Evolutionary conservation across 306 rosid species (phyloP).

Genomic region (Luffa aegyptiaca): DNA sequence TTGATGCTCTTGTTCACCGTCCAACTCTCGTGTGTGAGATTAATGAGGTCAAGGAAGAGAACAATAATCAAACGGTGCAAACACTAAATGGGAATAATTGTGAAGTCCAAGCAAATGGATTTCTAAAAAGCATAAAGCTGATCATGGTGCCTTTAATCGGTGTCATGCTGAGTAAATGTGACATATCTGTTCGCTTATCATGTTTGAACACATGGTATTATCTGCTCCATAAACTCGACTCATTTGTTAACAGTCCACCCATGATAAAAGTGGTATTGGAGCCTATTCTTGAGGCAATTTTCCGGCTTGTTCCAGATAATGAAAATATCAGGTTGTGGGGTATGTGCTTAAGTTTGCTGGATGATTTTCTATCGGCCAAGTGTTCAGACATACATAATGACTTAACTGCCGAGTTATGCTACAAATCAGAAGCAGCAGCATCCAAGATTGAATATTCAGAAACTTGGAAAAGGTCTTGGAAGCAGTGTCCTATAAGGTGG

Average conservation of each 20-base stretch:
- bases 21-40: slow-evolving; percentile 20
- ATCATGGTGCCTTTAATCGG: slow-evolving; percentile 80
- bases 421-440: slow-evolving; percentile 13
- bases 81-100: slow-evolving; percentile 9
- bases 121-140: slow-evolving; percentile 56
- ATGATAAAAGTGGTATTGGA: slow-evolving; percentile 37
- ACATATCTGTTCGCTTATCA: slow-evolving; percentile 50
- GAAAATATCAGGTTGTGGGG: slow-evolving; percentile 52
- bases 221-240: slow-evolving; percentile 65
- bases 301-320: slow-evolving; percentile 47
- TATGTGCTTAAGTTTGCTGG: slow-evolving; percentile 42
- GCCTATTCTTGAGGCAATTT: slow-evolving; percentile 57
- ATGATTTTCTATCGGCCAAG: slow-evolving; percentile 47
- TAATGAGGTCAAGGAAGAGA: slow-evolving; percentile 21
- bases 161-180: slow-evolving; percentile 53
- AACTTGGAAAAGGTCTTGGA: slow-evolving; percentile 43
- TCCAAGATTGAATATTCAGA: slow-evolving; percentile 18
- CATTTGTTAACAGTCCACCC: slow-evolving; percentile 37
- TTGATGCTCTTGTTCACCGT: slow-evolving; percentile 60
- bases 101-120: slow-evolving; percentile 33
- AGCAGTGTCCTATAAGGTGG: slow-evolving; percentile 54
- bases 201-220: slow-evolving; percentile 77
- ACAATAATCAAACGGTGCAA: slow-evolving; percentile 15
- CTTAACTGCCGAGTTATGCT: slow-evolving; percentile 13
- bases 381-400: slow-evolving; percentile 24